Conservation (phyloP, 768 basidiomycete species). For the Pulveroboletus sp. region DNA sequence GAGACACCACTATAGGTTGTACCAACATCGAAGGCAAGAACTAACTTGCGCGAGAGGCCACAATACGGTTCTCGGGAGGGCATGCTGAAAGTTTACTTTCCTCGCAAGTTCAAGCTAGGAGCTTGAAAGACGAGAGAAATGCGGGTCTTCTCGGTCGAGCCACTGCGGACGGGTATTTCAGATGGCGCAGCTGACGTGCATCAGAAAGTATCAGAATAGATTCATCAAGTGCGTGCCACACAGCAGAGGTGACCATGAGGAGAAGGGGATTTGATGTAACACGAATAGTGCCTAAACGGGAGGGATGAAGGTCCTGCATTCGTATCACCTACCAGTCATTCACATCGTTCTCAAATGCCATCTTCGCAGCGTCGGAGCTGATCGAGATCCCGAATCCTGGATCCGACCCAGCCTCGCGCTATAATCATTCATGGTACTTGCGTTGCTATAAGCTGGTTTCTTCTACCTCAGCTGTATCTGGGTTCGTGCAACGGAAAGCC, state of each 20-base stretch:
- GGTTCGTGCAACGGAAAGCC: no score
- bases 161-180: background rate
- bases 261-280: background rate
- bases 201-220: no score
- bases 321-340: no score
- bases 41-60: conserved; percentile 39
- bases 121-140: background rate
- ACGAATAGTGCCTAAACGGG: background rate
- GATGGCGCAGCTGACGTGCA: no score
- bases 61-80: conserved; percentile 28
- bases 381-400: no score
- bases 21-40: conserved; percentile 42
- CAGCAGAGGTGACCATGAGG: background rate
- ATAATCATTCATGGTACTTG: no score
- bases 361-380: no score
- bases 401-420: no score
- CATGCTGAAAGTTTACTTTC: conserved; percentile 19
- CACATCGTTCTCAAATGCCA: no score
- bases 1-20: conserved; percentile 40
- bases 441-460: no score
- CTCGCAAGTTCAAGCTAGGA: background rate
- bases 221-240: background rate
- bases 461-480: no score
- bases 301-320: no score
- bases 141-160: background rate